These are phyloP conservation scores for Sambucus nigra DNA, from an alignment of 129 eudicot genomes.

Conservation along the genomic window DNA sequence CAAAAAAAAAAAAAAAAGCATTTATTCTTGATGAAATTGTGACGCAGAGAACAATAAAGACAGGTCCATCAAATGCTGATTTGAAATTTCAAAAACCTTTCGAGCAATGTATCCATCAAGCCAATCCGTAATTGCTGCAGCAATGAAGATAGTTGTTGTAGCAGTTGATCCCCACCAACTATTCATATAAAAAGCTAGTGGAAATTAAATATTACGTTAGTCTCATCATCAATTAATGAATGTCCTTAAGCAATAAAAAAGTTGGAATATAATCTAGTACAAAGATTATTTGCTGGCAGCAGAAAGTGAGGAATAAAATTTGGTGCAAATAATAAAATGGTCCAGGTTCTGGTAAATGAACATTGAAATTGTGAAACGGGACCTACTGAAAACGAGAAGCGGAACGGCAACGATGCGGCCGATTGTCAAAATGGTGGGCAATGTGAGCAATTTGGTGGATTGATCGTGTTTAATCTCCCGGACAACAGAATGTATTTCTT, in stretches of 20 bases:
- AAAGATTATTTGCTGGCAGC: neutral
- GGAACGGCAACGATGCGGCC: too few relatives aligned
- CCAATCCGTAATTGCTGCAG: slow-evolving; percentile 98
- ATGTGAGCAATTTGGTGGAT: too few relatives aligned
- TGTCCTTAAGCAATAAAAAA: neutral
- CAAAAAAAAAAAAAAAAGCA: slow-evolving; percentile 15
- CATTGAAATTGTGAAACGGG: too few relatives aligned
- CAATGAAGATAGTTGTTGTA: slow-evolving; percentile 70
- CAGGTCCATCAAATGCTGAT: neutral
- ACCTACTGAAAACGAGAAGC: slow-evolving; percentile 1
- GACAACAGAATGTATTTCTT: too few relatives aligned
- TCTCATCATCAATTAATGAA: slow-evolving; percentile 15
- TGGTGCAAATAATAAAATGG: neutral
- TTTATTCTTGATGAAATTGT: neutral
- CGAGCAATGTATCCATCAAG: slow-evolving; percentile 97
- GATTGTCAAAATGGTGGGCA: too few relatives aligned
- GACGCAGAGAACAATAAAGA: neutral
- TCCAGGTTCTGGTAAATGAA: neutral
- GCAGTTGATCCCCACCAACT: slow-evolving; percentile 82
- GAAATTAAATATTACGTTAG: slow-evolving; percentile 22
- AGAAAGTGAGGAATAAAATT: neutral
- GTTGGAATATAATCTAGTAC: neutral
- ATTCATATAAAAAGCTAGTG: slow-evolving; percentile 67
- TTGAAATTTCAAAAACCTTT: slow-evolving; percentile 36
- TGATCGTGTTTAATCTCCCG: too few relatives aligned